A percentile compares a stretch with the other conserved stretches of the same genome.
Evolutionary conservation across 1,139 yeast species (phyloP).

Genomic region (Blastobotrys capitulatus): DNA sequence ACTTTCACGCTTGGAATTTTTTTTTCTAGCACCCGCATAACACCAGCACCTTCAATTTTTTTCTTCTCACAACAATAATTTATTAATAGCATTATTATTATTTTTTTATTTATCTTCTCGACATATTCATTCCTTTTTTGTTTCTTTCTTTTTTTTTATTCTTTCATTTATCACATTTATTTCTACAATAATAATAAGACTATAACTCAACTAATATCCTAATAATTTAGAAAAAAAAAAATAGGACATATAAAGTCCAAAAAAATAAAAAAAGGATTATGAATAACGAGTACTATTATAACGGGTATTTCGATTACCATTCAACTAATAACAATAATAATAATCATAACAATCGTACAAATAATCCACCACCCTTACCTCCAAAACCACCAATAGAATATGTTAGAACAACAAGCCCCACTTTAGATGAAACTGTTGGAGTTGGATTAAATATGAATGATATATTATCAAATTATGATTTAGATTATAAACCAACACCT

Average conservation of each 20-base stretch:
- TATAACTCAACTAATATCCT: neutral
- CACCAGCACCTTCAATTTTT: no score
- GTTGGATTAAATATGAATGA: neutral
- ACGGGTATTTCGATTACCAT: neutral
- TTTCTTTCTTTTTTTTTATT: neutral
- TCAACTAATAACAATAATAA: neutral
- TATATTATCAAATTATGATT: constrained; percentile 1
- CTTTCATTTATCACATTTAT: neutral
- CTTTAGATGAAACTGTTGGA: neutral
- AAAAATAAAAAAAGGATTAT: neutral
- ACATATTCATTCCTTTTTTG: no score
- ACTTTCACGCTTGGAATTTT: no score
- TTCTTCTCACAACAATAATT: no score
- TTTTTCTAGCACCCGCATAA: no score
- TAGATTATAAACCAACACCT: neutral
- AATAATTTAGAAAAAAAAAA: neutral
- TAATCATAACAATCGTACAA: neutral
- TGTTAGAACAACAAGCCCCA: neutral
- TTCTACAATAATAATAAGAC: no score
- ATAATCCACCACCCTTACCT: constrained; percentile 6
- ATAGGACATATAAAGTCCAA: neutral
- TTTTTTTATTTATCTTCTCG: no score
- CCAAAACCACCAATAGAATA: constrained; percentile 10
- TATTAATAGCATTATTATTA: no score
- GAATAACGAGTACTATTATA: neutral